These are phyloP conservation scores for Trichophyton equinum DNA, from an alignment of 2,329 filamentous ascomycete genomes.

Conservation along the genomic window DNA sequence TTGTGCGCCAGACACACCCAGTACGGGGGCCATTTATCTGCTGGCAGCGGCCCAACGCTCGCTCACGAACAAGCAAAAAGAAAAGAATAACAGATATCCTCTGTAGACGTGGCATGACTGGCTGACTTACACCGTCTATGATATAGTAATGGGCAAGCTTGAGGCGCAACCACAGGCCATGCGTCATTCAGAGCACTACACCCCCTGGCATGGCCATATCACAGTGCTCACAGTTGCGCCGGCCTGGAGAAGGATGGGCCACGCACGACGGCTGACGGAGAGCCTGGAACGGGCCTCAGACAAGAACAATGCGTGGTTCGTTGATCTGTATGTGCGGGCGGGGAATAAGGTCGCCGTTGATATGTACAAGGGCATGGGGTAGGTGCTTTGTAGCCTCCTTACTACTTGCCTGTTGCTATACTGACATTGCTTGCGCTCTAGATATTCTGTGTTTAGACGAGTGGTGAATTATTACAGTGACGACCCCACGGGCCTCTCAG, in stretches of 20 bases:
- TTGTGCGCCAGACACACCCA: neutral
- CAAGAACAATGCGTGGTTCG: slow-evolving; percentile 78
- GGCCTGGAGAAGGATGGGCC: slow-evolving; percentile 68
- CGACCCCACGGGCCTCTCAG: slow-evolving; percentile 51
- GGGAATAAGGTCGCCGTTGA: slow-evolving; percentile 78
- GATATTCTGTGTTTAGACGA: slow-evolving; percentile 70
- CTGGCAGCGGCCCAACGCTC: neutral
- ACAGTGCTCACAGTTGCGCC: slow-evolving; percentile 90
- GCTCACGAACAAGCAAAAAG: neutral
- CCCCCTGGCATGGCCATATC: slow-evolving; percentile 99
- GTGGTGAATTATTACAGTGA: slow-evolving; percentile 92
- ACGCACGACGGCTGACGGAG: slow-evolving; percentile 70
- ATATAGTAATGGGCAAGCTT: slow-evolving; percentile 84
- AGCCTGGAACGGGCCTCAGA: slow-evolving; percentile 74
- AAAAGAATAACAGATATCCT: neutral
- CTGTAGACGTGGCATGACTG: neutral
- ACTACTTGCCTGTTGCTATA: neutral
- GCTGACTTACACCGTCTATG: neutral
- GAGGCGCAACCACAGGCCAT: slow-evolving; percentile 71
- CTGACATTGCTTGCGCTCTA: slow-evolving; percentile 15
- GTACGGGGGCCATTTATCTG: neutral
- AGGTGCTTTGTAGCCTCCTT: slow-evolving; percentile 16
- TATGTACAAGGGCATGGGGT: slow-evolving; percentile 84
- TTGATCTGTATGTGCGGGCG: slow-evolving; percentile 83
- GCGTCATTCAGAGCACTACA: slow-evolving; percentile 69